phyloP scores from a whole-genome alignment of 2,329 filamentous ascomycete species.

The Esteya vermicola region DNA sequence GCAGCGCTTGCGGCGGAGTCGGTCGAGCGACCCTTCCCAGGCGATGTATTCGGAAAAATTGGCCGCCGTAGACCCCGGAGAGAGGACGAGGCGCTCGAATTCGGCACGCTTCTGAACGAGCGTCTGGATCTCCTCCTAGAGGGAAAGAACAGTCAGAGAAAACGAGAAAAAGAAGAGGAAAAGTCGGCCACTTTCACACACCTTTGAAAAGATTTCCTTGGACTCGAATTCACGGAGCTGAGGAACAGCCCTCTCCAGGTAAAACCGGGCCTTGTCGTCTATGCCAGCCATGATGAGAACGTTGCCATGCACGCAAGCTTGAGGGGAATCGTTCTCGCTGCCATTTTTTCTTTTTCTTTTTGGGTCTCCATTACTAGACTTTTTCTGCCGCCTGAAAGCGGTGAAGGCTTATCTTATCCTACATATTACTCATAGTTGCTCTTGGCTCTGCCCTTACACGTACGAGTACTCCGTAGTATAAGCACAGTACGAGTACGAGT shows the following conservation, averaged over 20 bases:
- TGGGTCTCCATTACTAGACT: no score
- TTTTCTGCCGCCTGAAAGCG: no score
- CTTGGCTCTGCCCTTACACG: no score
- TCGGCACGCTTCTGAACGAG: slow-evolving; percentile 85
- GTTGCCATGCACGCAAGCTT: no score
- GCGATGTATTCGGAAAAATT: slow-evolving; percentile 77
- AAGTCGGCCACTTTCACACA: slow-evolving; percentile 21
- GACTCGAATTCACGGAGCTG: slow-evolving; percentile 86
- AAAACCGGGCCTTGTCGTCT: slow-evolving; percentile 89
- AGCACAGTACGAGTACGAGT: no score
- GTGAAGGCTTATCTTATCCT: no score
- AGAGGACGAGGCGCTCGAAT: slow-evolving; percentile 82
- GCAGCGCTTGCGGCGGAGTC: slow-evolving; percentile 68
- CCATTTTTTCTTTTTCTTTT: no score
- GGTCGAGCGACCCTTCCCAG: slow-evolving; percentile 57
- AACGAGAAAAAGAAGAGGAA: background rate
- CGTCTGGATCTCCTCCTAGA: slow-evolving; percentile 71
- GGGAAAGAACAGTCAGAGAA: slow-evolving; percentile 2
- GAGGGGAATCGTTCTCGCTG: no score
- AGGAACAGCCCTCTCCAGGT: slow-evolving; percentile 80
- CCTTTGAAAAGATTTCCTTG: slow-evolving; percentile 79
- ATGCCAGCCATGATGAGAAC: slow-evolving; percentile 58
- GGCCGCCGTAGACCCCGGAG: slow-evolving; percentile 57
- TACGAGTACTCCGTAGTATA: no score
- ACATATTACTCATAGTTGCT: no score